Base-by-base conservation (phyloP, 2,329 filamentous ascomycete genomes). In the Pyrenophora graminea region DNA sequence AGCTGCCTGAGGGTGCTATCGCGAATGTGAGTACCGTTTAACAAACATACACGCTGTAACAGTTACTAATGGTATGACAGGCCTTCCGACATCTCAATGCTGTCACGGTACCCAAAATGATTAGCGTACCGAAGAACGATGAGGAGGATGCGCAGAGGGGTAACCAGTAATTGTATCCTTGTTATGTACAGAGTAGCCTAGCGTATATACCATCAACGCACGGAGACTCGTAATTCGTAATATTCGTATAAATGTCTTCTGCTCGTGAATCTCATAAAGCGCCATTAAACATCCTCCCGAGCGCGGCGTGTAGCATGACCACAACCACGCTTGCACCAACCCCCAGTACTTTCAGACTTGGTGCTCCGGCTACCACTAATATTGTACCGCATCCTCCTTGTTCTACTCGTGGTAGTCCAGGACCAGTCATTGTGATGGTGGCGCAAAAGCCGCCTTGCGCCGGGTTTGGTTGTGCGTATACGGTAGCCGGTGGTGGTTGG, bases 81-180 rank as follows among this genome's bases (percentile, higher is more conserved):
- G 79, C 77, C 40, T 79, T 83, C 66, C 74, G 80, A 43, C 76
- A 78, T 47, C 67, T 82, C 37, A 83, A 82, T 53, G 75, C 79
- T 10, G 74, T 80, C 5, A 76, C 75, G 8, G 79, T 82, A 3
- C 81, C 80, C 7, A 76, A 77, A 55, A 67, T 82, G 47, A 76
- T 83, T 6, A 69, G 69, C 34, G 80, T 83, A 31, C 81, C 80
- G 2, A 82, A 82, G 73, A 77, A 76, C 51, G 78, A 77, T 19
- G 76, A 78, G 55, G 79, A 82, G 59, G 79, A 83, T 64, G 73
- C 72, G 4, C 73, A 80, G 69, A 76, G 63, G 59, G 77, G 78
- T 36, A 80, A 80, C 53, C 73, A 56, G 40, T 48, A 40, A 37
- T 27, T 37, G 12, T 42, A 31, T 37, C 13, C 9, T 40, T 46